phyloP scores from a whole-genome alignment of 2,329 filamentous ascomycete species.

The Colletotrichum musae region DNA sequence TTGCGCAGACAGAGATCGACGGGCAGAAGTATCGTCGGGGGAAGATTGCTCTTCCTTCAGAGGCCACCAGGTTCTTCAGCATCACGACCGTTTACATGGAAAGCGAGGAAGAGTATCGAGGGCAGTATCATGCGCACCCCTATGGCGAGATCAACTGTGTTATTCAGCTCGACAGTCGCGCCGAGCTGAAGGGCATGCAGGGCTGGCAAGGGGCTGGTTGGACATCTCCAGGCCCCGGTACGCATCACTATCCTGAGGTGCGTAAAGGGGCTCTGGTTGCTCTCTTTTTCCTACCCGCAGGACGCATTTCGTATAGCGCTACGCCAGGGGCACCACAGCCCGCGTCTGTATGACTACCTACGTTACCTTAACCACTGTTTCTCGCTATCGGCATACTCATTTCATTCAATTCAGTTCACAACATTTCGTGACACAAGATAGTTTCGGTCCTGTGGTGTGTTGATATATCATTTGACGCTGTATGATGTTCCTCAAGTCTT shows the following conservation, averaged over 20 bases:
- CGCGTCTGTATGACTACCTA: slow-evolving; percentile 17
- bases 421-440: too few relatives aligned
- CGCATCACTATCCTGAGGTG: slow-evolving; percentile 70
- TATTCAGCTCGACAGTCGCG: slow-evolving; percentile 62
- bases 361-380: too few relatives aligned
- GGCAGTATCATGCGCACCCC: slow-evolving; percentile 68
- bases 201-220: slow-evolving; percentile 71
- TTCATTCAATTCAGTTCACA: too few relatives aligned
- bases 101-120: slow-evolving; percentile 58
- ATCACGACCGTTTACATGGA: slow-evolving; percentile 73
- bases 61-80: slow-evolving; percentile 65
- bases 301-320: slow-evolving; percentile 65
- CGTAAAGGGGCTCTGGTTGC: slow-evolving; percentile 65
- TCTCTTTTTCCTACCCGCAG: slow-evolving; percentile 69
- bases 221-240: slow-evolving; percentile 68
- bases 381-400: too few relatives aligned
- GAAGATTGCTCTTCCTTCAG: slow-evolving; percentile 61
- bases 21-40: slow-evolving; percentile 63
- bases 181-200: slow-evolving; percentile 68
- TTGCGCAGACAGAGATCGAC: slow-evolving; percentile 58
- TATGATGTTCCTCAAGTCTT: not conserved
- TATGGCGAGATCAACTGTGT: slow-evolving; percentile 72
- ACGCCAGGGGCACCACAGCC: slow-evolving; percentile 60
- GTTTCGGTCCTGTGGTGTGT: too few relatives aligned
- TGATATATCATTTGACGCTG: too few relatives aligned